A percentile compares a stretch with the other conserved stretches of the same genome.
These are phyloP conservation scores for Trifolium dubium DNA, from an alignment of 306 rosid genomes.

Conservation along the genomic window DNA sequence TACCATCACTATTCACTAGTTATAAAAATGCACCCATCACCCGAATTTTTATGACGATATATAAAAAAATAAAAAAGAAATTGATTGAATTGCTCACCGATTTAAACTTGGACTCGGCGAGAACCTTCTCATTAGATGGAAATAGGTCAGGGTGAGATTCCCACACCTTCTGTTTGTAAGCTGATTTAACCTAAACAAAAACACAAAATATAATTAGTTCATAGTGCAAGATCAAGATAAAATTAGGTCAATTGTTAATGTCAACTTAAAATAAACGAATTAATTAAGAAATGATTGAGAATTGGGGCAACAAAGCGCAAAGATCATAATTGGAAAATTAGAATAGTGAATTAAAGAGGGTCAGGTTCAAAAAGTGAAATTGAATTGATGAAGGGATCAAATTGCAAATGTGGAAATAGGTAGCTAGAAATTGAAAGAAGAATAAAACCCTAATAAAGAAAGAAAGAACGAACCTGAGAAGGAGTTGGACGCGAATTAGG, in stretches of 20 bases:
- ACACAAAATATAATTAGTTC: background rate
- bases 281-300: background rate
- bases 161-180: constrained; percentile 79
- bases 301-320: background rate
- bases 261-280: background rate
- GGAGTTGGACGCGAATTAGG: constrained; percentile 59
- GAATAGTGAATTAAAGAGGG: background rate
- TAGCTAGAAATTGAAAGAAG: background rate
- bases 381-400: constrained; percentile 14
- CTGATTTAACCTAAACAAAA: constrained; percentile 65
- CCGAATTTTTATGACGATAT: background rate
- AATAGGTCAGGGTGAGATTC: constrained; percentile 82
- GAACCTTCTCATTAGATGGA: constrained; percentile 63
- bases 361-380: constrained; percentile 19
- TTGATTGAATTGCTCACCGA: constrained; percentile 47
- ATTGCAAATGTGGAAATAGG: constrained; percentile 19
- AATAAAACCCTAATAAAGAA: constrained; percentile 34
- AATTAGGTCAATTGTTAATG: no score
- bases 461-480: constrained; percentile 48
- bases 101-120: constrained; percentile 74
- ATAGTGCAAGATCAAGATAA: no score
- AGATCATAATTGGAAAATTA: constrained; percentile 2
- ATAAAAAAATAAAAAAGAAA: background rate
- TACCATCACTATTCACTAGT: constrained; percentile 1
- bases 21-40: background rate